Evolutionary conservation across 2,329 filamentous ascomycete species (phyloP), one percentile per base, ranked within the genome.

Genomic region (Rhynchosporium agropyri): DNA sequence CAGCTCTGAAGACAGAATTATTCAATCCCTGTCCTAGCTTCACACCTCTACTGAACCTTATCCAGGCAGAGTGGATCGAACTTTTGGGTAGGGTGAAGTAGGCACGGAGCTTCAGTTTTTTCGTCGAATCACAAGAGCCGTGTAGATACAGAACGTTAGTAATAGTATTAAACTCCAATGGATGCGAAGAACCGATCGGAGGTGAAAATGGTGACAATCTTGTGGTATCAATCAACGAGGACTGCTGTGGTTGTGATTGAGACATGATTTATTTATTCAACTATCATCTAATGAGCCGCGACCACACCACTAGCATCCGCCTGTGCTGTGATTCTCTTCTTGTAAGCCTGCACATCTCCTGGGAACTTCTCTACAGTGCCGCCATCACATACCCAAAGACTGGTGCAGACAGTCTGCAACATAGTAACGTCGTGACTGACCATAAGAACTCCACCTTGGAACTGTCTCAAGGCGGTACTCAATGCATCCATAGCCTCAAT

Each of bases 381-480:
- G 63, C 89, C 83, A 76, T 99, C 95, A 74, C 95, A 99, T 67
- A 99, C 94, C 95, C 95, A 99, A 73, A 99, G 79, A 75, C 89
- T 95, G 57, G 83, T 95, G 78, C 95, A 99, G 43, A 99, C 95
- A 59, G 90, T 96, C 81, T 97, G 92, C 77, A 99, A 77, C 92
- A 99, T 97, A 0, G 95, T 98, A 60, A 99, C 95, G 75, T 99
- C 95, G 89, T 99, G 95, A 74, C 91, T 96, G 62, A 99, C 95
- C 92, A 99, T 98, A 72, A 99, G 81, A 61, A 99, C 93, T 76
- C 95, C 95, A 65, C 95, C 95, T 79, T 96, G 85, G 79, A 98
- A 99, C 68, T 88, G 85, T 70, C 87, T 84, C 70, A 99, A 81
- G 15, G 95, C 95, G 36, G 89, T 87, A 4, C 91, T 89, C 58